phyloP scores from a whole-genome alignment of 2,329 filamentous ascomycete species.

The Calycina marina region DNA sequence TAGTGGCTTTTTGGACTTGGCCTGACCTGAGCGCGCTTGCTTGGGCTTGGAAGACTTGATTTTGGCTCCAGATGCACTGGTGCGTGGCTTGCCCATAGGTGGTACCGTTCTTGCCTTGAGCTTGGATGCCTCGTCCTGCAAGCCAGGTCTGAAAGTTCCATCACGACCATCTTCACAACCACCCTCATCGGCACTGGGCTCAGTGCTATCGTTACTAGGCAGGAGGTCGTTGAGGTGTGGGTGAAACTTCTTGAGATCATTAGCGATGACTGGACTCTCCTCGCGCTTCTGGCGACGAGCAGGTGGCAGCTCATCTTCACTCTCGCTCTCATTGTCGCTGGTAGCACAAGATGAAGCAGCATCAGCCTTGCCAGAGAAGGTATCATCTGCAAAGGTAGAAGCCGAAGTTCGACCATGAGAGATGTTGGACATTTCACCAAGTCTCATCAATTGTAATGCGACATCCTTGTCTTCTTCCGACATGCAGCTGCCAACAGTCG shows the following conservation, averaged over 20 bases:
- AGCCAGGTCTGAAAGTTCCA: conserved; percentile 20
- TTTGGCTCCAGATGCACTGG: conserved; percentile 27
- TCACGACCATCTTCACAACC: conserved; percentile 32
- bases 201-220: conserved; percentile 41
- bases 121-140: conserved; percentile 20
- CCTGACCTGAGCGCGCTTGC: conserved; percentile 16
- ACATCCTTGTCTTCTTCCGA: conserved; percentile 92
- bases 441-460: conserved; percentile 87
- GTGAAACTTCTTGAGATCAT: conserved; percentile 29
- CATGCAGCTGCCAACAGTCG: conserved; percentile 93
- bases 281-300: conserved; percentile 42
- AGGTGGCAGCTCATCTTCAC: conserved; percentile 46
- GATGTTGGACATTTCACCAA: conserved; percentile 86
- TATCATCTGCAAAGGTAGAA: conserved; percentile 78
- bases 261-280: conserved; percentile 35
- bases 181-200: conserved; percentile 46
- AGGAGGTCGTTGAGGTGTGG: conserved; percentile 35
- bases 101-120: conserved; percentile 28
- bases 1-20: conserved; percentile 36
- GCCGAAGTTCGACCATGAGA: conserved; percentile 87
- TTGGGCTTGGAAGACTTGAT: conserved; percentile 31
- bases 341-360: conserved; percentile 76
- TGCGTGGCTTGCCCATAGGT: conserved; percentile 27
- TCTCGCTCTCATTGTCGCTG: conserved; percentile 59
- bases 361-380: conserved; percentile 80